Evolutionary conservation across 2,329 filamentous ascomycete genomes (phyloP), one percentile per base, ranked within the genome.

Genomic region (Chaetomiaceae sp.): DNA sequence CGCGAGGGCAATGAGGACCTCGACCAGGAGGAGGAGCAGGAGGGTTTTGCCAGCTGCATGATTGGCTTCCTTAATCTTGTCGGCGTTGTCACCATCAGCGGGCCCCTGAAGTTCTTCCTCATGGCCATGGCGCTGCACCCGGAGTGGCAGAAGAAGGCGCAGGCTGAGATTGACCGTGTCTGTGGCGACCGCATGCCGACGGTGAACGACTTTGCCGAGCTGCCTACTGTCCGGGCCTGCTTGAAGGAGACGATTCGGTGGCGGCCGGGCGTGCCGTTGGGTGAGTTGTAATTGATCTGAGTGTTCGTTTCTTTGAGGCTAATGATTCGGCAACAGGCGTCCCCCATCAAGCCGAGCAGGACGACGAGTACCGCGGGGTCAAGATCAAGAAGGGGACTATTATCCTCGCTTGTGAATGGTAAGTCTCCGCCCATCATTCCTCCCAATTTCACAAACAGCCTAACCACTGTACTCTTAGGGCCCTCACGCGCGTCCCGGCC

Each of bases 221-320:
- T 83, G 19, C 80, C 80, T 0, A 78, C 71, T 0, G 72, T 82
- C 9, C 70, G 79, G 15, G 80, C 80, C 1, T 78, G 78, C 38
- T 66, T 83, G 23, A 81, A 83, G 65, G 81, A 84, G 66, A 79
- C 77, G 14, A 64, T 81, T n/a, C 69, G 80, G 40, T 83, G 80
- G 80, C 70, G 78, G 47, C 80, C 79, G 4, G 74, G 78, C 33
- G 77, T 82, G 4, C 78, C 79, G 11, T 68, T 79, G 4, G 75
- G 75, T 74, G 59, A 60, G 69, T 65, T 34, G 20, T 20, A 6
- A 2, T 25, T 17, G 12, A 12, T 25, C 36, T 40, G 15, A 27
- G 33, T 4, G 29, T 42, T 14, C 9, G 17, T 12, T 39, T 7
- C 34, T 14, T 20, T n/a, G n/a, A n/a, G n/a, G n/a, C n/a, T n/a